These are phyloP conservation scores for Moringa oleifera DNA, from an alignment of 345 rosid species.

Conservation along the genomic window DNA sequence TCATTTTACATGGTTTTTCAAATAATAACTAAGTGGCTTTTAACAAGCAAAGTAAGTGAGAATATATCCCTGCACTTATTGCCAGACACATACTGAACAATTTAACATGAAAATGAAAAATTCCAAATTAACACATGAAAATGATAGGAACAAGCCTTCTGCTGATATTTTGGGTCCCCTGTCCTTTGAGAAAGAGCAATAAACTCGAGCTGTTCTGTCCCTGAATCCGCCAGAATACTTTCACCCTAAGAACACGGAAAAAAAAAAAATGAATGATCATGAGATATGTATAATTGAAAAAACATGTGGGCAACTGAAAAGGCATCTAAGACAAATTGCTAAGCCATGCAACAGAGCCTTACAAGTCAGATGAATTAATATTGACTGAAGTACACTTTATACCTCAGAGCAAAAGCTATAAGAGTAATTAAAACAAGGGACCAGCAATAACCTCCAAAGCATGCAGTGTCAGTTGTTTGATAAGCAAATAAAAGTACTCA, in stretches of 20 bases:
- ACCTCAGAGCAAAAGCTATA: not conserved
- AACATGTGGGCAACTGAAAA: not conserved
- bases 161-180: constrained; percentile 87
- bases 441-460: not conserved
- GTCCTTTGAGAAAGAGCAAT: constrained; percentile 98
- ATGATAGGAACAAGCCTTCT: constrained; percentile 49
- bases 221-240: constrained; percentile 97
- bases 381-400: not conserved
- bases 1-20: not conserved
- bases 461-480: not conserved
- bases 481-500: not conserved
- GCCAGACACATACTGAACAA: not conserved
- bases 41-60: not conserved
- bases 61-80: too few relatives aligned
- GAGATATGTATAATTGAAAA: too few relatives aligned
- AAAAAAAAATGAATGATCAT: not conserved
- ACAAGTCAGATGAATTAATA: not conserved
- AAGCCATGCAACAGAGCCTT: not conserved
- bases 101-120: not conserved
- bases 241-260: constrained; percentile 48
- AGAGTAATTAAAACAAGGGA: not conserved
- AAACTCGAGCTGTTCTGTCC: constrained; percentile 95
- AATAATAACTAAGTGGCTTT: too few relatives aligned
- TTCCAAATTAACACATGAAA: not conserved
- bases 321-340: not conserved